Evolutionary conservation across 345 rosid genomes (phyloP).

Genomic region (Aquilaria sinensis): DNA sequence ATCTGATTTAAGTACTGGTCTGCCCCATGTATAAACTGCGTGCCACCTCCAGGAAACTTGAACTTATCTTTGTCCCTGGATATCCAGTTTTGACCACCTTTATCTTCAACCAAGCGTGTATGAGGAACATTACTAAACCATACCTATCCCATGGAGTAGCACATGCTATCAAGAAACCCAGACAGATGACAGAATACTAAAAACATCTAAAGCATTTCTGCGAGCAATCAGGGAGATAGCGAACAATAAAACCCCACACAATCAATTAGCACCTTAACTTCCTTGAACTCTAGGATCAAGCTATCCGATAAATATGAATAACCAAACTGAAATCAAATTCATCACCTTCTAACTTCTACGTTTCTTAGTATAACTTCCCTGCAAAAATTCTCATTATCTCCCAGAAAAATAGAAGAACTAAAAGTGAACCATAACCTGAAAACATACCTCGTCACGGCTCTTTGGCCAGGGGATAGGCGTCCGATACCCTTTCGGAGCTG

Average conservation of each 20-base stretch:
- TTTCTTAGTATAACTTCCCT: too few species aligned
- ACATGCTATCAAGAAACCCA: conserved; percentile 12
- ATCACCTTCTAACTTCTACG: too few species aligned
- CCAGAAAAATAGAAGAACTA: conserved; percentile 1
- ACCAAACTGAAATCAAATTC: too few species aligned
- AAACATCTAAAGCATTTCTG: background rate
- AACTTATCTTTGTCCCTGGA: conserved; percentile 64
- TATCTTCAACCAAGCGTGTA: conserved; percentile 78
- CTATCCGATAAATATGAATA: background rate
- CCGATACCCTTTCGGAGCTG: conserved; percentile 67
- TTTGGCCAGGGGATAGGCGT: conserved; percentile 81
- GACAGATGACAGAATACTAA: background rate
- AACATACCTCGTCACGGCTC: conserved; percentile 86
- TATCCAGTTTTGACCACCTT: conserved; percentile 99
- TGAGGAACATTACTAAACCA: conserved; percentile 93
- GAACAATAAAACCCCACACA: too few species aligned
- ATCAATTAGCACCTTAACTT: too few species aligned
- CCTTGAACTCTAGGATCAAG: too few species aligned
- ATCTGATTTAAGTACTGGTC: conserved; percentile 87
- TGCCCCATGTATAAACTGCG: conserved; percentile 97
- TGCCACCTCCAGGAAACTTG: conserved; percentile 97
- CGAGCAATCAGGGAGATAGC: too few species aligned
- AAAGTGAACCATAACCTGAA: too few species aligned
- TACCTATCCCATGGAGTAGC: conserved; percentile 37
- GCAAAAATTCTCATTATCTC: background rate